Base-by-base conservation (phyloP, 2,329 filamentous ascomycete genomes). In the Arthrinium phaeospermum region DNA sequence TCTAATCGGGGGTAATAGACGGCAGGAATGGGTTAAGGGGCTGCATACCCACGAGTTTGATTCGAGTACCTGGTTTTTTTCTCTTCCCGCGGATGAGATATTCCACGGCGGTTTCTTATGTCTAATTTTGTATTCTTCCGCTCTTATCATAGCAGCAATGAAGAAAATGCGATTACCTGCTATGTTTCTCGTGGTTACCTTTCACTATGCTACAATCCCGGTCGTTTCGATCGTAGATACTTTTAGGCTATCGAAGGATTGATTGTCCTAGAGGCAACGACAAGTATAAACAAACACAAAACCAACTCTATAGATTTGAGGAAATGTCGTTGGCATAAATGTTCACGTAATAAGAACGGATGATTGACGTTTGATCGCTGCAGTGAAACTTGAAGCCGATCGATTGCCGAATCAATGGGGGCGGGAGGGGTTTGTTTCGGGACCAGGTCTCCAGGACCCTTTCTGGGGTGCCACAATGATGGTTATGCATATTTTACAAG, bases 321-420 rank as follows among this genome's bases (percentile, higher is more conserved):
- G 34, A 41, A 3, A 19, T n/a, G 53, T 24, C 34, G 34, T 24
- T 24, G 19, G 57, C 57, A 24, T 64, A 64, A 41, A 41, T 41
- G 34, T 41, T 64, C n/a, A 41, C 57, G 57, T 64, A 14, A n/a
- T 64, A 24, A 64, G 22, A 64, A n/a, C 34, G 4, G 34, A 64
- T 64, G 34, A 64, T 64, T 41, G 19, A 41, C 22, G 57, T 64
- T 64, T 64, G 57, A 64, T 64, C 57, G 34, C 57, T 41, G 57
- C 22, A 64, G 57, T 64, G 57, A 64, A 64, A 64, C 57, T n/a
- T 64, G 34, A 13, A 41, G 30, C 57, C 57, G 57, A 64, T 64
- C 57, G 57, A 64, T 64, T 5, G 19, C 57, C 57, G 19, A 64
- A 64, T 41, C 57, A 64, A 64, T 41, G 57, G 34, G 41, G 19